Evolutionary conservation across 257 asterid species (phyloP), one percentile per base, ranked within the genome.

Genomic region (Verbena officinalis): DNA sequence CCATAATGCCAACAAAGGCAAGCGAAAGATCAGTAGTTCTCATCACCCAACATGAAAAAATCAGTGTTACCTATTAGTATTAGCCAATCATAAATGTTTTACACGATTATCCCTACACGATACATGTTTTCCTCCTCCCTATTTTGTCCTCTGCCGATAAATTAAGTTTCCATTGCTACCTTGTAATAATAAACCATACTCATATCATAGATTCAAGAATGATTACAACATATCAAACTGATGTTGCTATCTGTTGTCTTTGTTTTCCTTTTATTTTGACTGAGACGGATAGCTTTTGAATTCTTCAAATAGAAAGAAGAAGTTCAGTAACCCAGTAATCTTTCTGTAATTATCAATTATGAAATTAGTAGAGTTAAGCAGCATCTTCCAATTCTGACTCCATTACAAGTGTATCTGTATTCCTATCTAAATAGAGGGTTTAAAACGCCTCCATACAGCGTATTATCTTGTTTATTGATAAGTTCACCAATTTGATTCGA

Each of bases 81-180:
- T 58, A 50, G 67, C 65, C 40, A 54, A 68, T 62, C 69, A 36
- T 30, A 9, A 31, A 10, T 34, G 43, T 55, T 46, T 11, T 30
- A 31, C 36, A 43, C n/a, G 58, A 20, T 44, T 1, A 60, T 43
- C 20, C 43, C 13, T 55, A 24, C 20, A 27, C 23, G 9, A 13
- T 61, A 31, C 48, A 55, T 38, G 36, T 16, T 20, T 23, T 48
- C 10, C 31, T 22, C 38, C 20, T 36, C 19, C 53, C 46, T 31
- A 8, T 27, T 16, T 27, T 42, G 14, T 38, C 19, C 8, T 55
- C 34, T 40, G 9, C 6, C 9, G 24, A 31, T 62, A 31, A 45
- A 22, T 21, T 36, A 17, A 43, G 16, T 30, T 21, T 33, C 11
- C 16, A 8, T 21, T 62, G 62, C 48, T 55, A 20, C 59, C 34